phyloP scores from a whole-genome alignment of 1,284 basidiomycete species.

The Tremellales sp. region DNA sequence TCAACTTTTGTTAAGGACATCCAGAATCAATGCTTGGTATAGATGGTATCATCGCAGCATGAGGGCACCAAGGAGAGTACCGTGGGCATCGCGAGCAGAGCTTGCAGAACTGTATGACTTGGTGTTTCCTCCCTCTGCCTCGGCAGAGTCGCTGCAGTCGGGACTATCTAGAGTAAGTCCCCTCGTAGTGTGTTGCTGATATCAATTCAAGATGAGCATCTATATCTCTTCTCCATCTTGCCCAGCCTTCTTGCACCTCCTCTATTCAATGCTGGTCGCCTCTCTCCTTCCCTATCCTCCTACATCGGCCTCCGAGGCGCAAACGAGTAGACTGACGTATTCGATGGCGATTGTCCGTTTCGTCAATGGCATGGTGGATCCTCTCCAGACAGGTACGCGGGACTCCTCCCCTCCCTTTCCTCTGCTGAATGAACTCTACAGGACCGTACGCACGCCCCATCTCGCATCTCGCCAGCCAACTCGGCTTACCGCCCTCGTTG shows the following conservation, averaged over 20 bases:
- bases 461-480: slow-evolving; percentile 75
- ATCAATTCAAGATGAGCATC: slow-evolving; percentile 58
- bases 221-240: slow-evolving; percentile 66
- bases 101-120: slow-evolving; percentile 75
- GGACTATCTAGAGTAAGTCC: slow-evolving; percentile 67
- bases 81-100: slow-evolving; percentile 72
- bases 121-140: slow-evolving; percentile 68
- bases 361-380: slow-evolving; percentile 93
- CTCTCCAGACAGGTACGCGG: slow-evolving; percentile 72
- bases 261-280: slow-evolving; percentile 62
- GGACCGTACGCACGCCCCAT: slow-evolving; percentile 77
- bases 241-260: slow-evolving; percentile 58
- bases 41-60: no score
- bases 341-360: slow-evolving; percentile 71
- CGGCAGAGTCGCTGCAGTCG: slow-evolving; percentile 56
- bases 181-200: background rate
- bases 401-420: background rate
- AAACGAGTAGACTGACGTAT: slow-evolving; percentile 55
- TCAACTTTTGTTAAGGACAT: no score
- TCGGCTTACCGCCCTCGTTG: slow-evolving; percentile 81
- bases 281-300: slow-evolving; percentile 55
- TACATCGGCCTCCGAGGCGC: slow-evolving; percentile 59
- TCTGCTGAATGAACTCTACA: slow-evolving; percentile 6
- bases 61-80: slow-evolving; percentile 74
- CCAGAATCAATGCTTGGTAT: no score